A percentile compares a stretch with the other conserved stretches of the same genome.
Evolutionary conservation across 768 basidiomycete genomes (phyloP).

Genomic region (Rickenella mellea): DNA sequence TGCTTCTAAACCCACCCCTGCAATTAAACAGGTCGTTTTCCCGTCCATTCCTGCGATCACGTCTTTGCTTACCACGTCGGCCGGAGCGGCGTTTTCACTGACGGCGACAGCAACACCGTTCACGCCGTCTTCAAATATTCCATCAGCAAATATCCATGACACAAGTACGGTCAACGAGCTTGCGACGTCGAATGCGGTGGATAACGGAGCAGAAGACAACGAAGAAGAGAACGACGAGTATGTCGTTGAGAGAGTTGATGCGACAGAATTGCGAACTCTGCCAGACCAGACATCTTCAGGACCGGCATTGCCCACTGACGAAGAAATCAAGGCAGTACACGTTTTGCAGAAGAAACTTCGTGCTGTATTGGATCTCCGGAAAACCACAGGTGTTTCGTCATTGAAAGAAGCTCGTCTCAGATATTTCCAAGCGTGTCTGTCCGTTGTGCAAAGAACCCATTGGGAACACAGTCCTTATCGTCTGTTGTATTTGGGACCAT

Average conservation of each 20-base stretch:
- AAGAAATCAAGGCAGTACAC: constrained; percentile 17
- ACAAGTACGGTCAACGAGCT: constrained; percentile 1
- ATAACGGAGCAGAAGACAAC: neutral
- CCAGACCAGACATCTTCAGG: constrained; percentile 10
- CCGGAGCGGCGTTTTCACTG: constrained; percentile 9
- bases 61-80: constrained; percentile 14
- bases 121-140: constrained; percentile 6
- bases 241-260: constrained; percentile 5
- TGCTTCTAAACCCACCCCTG: neutral
- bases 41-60: constrained; percentile 20
- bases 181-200: neutral
- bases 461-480: constrained; percentile 25
- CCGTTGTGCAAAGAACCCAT: constrained; percentile 14
- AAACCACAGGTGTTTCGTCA: constrained; percentile 1
- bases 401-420: constrained; percentile 13
- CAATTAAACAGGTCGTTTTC: constrained; percentile 23
- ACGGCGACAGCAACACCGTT: constrained; percentile 11
- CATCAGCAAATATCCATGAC: neutral
- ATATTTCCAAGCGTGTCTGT: constrained; percentile 20
- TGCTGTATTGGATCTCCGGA: constrained; percentile 11
- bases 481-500: constrained; percentile 23
- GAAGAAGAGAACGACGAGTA: constrained; percentile 6
- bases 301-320: constrained; percentile 14
- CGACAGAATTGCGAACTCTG: constrained; percentile 5
- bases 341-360: constrained; percentile 14